phyloP scores from a whole-genome alignment of 2,329 filamentous ascomycete species.

The Xylaria digitata region DNA sequence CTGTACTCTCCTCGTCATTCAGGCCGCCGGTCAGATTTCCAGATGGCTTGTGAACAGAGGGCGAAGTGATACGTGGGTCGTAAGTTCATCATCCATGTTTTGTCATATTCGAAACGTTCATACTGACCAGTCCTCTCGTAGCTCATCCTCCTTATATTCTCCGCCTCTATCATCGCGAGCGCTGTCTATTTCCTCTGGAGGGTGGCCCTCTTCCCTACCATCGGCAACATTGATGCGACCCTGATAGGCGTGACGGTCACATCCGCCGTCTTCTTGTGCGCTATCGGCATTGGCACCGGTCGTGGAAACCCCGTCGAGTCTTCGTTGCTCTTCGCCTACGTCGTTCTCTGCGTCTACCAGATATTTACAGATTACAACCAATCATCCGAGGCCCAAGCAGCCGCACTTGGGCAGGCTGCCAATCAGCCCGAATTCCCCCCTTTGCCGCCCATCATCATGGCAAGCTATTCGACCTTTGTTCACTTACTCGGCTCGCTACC shows the following conservation, averaged over 20 bases:
- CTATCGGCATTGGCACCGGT: constrained; percentile 93
- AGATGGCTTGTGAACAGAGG: constrained; percentile 94
- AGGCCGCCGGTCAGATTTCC: constrained; percentile 93
- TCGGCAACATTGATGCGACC: constrained; percentile 90
- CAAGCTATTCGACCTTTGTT: constrained; percentile 91
- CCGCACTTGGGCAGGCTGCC: constrained; percentile 60
- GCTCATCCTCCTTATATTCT: constrained; percentile 89
- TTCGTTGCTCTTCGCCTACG: constrained; percentile 93
- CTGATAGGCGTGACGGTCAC: constrained; percentile 94
- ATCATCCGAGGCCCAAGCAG: constrained; percentile 70
- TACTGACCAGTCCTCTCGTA: constrained; percentile 51
- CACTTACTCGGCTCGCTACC: constrained; percentile 87
- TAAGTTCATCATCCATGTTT: constrained; percentile 57
- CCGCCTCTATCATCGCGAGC: constrained; percentile 91
- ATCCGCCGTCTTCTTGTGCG: constrained; percentile 90
- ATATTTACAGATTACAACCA: constrained; percentile 99
- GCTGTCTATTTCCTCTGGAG: constrained; percentile 97
- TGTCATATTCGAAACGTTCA: not conserved
- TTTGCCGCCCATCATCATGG: constrained; percentile 98
- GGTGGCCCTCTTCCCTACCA: constrained; percentile 91
- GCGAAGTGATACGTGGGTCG: constrained; percentile 96
- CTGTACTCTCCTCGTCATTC: constrained; percentile 94
- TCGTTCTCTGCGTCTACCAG: constrained; percentile 98
- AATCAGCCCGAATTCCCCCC: constrained; percentile 90
- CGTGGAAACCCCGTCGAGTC: constrained; percentile 96